A percentile compares a stretch with the other conserved stretches of the same genome.
phyloP scores from a whole-genome alignment of 768 basidiomycete species.

The Sutorius australiensis region DNA sequence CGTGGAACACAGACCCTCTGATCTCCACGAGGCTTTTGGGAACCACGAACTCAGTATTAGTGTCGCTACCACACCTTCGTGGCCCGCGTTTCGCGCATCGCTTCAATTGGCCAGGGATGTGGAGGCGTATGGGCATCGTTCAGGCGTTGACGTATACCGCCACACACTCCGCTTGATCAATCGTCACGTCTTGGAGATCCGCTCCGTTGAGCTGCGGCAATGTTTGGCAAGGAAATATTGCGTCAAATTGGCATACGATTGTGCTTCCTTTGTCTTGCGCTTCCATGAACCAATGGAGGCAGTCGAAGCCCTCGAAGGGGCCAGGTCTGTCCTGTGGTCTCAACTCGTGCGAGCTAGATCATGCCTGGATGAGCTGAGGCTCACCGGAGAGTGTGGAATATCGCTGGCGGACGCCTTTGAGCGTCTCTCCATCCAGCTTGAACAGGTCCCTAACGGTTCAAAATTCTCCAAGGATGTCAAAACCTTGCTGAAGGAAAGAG shows the following conservation, averaged over 20 bases:
- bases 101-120: slow-evolving; percentile 22
- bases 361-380: slow-evolving; percentile 26
- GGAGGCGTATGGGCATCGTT: slow-evolving; percentile 21
- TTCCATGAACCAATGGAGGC: slow-evolving; percentile 23
- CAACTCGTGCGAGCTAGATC: slow-evolving; percentile 28
- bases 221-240: slow-evolving; percentile 9
- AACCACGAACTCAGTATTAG: slow-evolving; percentile 23
- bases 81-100: slow-evolving; percentile 18
- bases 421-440: slow-evolving; percentile 16
- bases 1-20: slow-evolving; percentile 11
- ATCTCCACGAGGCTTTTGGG: slow-evolving; percentile 25
- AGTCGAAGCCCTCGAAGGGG: slow-evolving; percentile 31
- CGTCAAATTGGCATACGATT: slow-evolving; percentile 24
- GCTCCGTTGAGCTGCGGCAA: slow-evolving; percentile 18
- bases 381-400: slow-evolving; percentile 13
- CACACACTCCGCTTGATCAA: slow-evolving; percentile 25
- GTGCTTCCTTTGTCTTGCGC: slow-evolving; percentile 26
- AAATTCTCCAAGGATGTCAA: slow-evolving; percentile 16
- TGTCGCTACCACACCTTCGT: slow-evolving; percentile 11
- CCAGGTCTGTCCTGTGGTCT: slow-evolving; percentile 33
- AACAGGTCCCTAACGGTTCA: slow-evolving; percentile 7
- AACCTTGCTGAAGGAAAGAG: slow-evolving; percentile 25
- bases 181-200: slow-evolving; percentile 12
- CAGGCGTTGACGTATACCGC: slow-evolving; percentile 29
- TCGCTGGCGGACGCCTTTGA: slow-evolving; percentile 23